phyloP scores from a whole-genome alignment of 2,329 filamentous ascomycete species.

The Penicillium sp. region DNA sequence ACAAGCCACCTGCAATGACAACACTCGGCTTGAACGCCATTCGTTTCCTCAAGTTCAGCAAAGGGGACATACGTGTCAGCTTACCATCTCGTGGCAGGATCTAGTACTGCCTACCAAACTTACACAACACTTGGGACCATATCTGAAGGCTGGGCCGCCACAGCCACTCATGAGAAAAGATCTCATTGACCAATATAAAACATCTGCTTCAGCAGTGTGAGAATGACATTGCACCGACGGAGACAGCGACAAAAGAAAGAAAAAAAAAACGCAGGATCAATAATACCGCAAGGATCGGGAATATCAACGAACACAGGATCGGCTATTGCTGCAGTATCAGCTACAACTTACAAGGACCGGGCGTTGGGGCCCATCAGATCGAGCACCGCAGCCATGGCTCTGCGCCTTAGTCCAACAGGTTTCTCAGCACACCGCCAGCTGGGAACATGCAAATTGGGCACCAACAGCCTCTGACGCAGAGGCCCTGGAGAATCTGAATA shows the following conservation, averaged over 20 bases:
- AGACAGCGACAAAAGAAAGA: neutral
- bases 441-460: neutral
- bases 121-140: neutral
- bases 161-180: neutral
- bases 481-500: neutral
- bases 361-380: neutral
- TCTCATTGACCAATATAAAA: neutral
- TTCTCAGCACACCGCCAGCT: neutral
- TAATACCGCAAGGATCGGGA: neutral
- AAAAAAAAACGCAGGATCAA: neutral
- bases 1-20: neutral
- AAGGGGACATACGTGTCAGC: conserved; percentile 11
- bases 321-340: neutral
- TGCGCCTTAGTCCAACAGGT: neutral
- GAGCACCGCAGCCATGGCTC: neutral
- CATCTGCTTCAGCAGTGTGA: neutral
- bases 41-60: neutral
- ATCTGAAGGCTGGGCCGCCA: neutral
- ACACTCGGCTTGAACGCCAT: neutral
- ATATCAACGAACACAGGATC: neutral
- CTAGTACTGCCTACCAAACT: neutral
- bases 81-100: conserved; percentile 12
- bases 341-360: neutral
- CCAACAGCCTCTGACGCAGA: neutral
- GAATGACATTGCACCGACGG: neutral